phyloP scores from a whole-genome alignment of 306 rosid species.

The Dalbergia cochinchinensis region DNA sequence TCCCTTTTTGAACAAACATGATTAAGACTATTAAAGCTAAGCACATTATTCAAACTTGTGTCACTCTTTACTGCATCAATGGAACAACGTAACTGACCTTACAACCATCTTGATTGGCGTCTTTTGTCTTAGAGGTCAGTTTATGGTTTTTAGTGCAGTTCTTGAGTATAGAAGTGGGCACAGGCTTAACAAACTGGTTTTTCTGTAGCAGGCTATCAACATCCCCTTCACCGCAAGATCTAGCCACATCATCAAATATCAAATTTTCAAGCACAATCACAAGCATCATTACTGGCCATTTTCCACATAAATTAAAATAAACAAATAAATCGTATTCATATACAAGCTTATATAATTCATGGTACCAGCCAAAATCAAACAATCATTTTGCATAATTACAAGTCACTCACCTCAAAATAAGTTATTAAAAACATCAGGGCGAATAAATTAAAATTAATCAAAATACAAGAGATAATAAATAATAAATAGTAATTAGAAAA shows the following conservation, averaged over 20 bases:
- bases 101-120: constrained; percentile 44
- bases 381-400: not conserved
- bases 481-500: not conserved
- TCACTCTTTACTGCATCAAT: not conserved
- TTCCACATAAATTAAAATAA: not conserved
- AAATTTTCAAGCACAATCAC: not conserved
- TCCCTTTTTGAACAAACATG: not conserved
- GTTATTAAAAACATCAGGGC: too few relatives aligned
- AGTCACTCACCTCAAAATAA: too few relatives aligned
- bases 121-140: constrained; percentile 41
- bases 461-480: too few relatives aligned
- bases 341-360: not conserved
- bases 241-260: constrained; percentile 28
- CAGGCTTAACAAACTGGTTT: constrained; percentile 79
- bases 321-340: not conserved
- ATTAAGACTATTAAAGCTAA: not conserved
- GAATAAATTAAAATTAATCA: too few relatives aligned
- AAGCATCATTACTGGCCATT: not conserved
- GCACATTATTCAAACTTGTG: not conserved
- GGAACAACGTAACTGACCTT: constrained; percentile 57
- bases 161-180: constrained; percentile 76
- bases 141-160: constrained; percentile 61
- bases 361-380: not conserved
- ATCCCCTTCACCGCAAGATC: constrained; percentile 79
- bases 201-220: constrained; percentile 74